Base-by-base conservation (phyloP, 345 rosid species). In the Dovyalis caffra region DNA sequence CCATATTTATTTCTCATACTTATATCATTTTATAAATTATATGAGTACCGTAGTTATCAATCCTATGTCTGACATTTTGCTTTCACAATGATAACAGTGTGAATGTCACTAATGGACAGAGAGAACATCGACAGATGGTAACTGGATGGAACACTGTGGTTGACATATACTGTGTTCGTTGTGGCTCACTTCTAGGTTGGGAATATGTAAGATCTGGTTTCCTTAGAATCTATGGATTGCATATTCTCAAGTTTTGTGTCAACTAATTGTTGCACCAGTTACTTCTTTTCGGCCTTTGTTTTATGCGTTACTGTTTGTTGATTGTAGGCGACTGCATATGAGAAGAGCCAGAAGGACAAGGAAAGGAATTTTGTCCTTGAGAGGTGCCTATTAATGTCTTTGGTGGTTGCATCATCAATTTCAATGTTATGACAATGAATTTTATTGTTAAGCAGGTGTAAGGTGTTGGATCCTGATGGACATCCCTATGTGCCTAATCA, bases 121-220 rank as follows among this genome's bases (percentile, higher is more conserved):
- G 58, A 78, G 97, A 90, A 74, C 85, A 88, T 65, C 87, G 97
- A 12, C 37, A 83, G 82, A 92, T 92, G 97, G 79, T 84, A 74
- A 92, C 97, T 58, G 97, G 97, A 79, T 56, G 86, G 90, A 94
- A 92, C 79, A 82, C 87, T 34, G 97, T 90, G 34, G 94, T 84
- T 76, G 97, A 90, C 83, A 92, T 92, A 78, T 92, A 83, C 81
- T 92, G 97, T 68, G 90, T 90, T 66, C 78, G 79, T 31, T 90
- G 97, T 83, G 94, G 95, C 81, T 90, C 94, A 35, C 84, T 92
- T 72, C 88, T 89, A 32, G 97, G 97, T 31, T 92, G 93, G 97
- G 90, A 90, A 92, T 90, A 92, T 69, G 97, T 92, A 87, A 83
- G 87, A 73, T 38, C 70, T 51, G 47, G 12, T 32, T 33, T 67